Evolutionary conservation across 1,139 yeast genomes (phyloP), one percentile per base, ranked within the genome.

Genomic region (Lodderomyces theae): DNA sequence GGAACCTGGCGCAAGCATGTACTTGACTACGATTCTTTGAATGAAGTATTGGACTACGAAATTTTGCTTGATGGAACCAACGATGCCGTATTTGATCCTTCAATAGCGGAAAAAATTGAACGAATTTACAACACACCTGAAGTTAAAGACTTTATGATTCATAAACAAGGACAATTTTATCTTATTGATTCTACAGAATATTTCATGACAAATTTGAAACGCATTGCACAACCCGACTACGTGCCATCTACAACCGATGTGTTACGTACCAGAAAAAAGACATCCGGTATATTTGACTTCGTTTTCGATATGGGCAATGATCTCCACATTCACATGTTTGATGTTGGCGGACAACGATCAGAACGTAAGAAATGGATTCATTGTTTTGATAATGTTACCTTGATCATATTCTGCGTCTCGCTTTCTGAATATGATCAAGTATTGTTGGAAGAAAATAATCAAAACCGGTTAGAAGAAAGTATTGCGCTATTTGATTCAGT

Each of bases 321-420:
- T 4, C 66, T 87, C 42, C 81, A 81, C 54, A 77, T 88, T 43
- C 95, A 87, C 61, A 80, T 89, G 74, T 88, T 76, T 58, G 97
- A 89, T 60, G 96, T 89, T 38, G 97, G 97, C 47, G 97, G 97
- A 1, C 97, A 89, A 63, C 70, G 97, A 52, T 82, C 92, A 1
- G 97, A 89, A 64, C 79, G 97, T 41, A 87, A 87, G 56, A 89
- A 89, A 61, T 89, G 97, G 97, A 89, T 89, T 50, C 95, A 89
- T 62, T 89, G 96, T 58, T 89, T 89, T 56, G 96, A 89, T 61
- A 88, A 89, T 53, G 97, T 89, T 25, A 86, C 96, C 0, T 71
- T 86, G 39, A 86, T 89, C 38, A 87, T 89, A 44, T 89, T 88
- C 60, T 88, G 96, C 61, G 96, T 88, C 16, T 90, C 97, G 0